Base-by-base conservation (phyloP, 495 filamentous ascomycete species). In the Usnea hakonensis region DNA sequence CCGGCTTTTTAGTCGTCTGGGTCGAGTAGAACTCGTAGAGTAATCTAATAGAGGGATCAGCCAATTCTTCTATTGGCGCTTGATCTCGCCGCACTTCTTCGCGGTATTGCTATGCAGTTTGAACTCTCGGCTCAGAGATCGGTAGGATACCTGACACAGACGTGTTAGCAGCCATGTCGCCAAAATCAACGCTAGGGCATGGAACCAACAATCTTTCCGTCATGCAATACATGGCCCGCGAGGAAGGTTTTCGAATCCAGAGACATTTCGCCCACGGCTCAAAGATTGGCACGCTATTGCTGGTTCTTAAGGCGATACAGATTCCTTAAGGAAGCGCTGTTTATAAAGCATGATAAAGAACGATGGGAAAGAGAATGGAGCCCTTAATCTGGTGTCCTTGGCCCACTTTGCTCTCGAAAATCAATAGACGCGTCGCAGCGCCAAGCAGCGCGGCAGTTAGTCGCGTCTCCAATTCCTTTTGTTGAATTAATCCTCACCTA, bases 11-110 rank as follows among this genome's bases (percentile, higher is more conserved):
- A 37, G 77, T 79, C 73, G 93, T 96, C 76, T 96, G 87, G 50
- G 75, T 81, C 53, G 75, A 77, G 72, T 97, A 81, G 67, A 96
- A 97, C 17, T 96, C 92, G 73, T 86, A 95, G 2, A 98, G 85
- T 81, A 97, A 92, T 67, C 92, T 65, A 32, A 65, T 50, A n/a
- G 37, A 11, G 43, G 55, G 33, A 64, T 62, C 14, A 57, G 60
- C 21, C 55, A 14, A 37, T 36, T 54, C 23, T 60, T 57, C 46
- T 10, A 38, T 53, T 21, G 37, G 17, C 26, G 28, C 14, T 58
- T 57, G n/a, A 57, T 35, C 32, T 53, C 76, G 76, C 64, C n/a
- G 21, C 75, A 89, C 90, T 91, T 83, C 75, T 96, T 96, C 5
- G 91, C 91, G 19, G 79, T 69, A 70, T 94, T 92, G 75, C 85